phyloP scores from a whole-genome alignment of 2,329 filamentous ascomycete species.

The Phialophora tarda region DNA sequence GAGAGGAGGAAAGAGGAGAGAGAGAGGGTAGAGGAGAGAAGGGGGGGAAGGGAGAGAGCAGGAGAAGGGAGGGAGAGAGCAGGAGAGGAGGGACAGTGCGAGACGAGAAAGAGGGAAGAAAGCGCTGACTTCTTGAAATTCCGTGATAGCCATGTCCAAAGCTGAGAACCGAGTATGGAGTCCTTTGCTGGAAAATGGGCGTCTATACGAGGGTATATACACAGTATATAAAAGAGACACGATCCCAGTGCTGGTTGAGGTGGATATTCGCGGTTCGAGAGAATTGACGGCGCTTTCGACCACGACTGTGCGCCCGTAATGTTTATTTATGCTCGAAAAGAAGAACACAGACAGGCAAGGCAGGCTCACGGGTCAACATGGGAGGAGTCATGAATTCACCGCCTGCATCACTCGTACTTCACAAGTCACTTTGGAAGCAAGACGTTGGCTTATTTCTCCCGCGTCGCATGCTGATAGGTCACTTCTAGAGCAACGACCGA shows the following conservation, averaged over 20 bases:
- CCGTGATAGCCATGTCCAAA: constrained; percentile 23
- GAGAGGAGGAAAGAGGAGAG: too few relatives aligned
- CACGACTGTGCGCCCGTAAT: not conserved
- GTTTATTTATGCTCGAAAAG: not conserved
- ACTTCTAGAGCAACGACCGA: constrained; percentile 23
- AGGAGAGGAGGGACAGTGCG: too few relatives aligned
- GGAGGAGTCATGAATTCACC: not conserved
- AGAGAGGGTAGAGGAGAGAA: too few relatives aligned
- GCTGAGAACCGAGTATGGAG: not conserved
- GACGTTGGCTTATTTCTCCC: not conserved
- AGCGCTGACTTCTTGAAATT: constrained; percentile 37
- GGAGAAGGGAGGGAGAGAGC: too few relatives aligned
- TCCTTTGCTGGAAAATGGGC: not conserved
- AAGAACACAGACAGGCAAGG: not conserved
- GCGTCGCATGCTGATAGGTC: constrained; percentile 18
- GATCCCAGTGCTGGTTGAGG: not conserved
- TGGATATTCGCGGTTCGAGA: not conserved
- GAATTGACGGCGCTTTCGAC: not conserved
- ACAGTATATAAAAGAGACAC: not conserved
- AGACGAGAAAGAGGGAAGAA: too few relatives aligned
- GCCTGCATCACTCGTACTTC: not conserved
- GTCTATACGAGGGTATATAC: not conserved
- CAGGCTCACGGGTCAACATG: not conserved
- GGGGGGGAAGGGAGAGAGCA: too few relatives aligned
- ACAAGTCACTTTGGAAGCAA: not conserved